Conservation (phyloP, 768 basidiomycete species). For the Suillus plorans region DNA sequence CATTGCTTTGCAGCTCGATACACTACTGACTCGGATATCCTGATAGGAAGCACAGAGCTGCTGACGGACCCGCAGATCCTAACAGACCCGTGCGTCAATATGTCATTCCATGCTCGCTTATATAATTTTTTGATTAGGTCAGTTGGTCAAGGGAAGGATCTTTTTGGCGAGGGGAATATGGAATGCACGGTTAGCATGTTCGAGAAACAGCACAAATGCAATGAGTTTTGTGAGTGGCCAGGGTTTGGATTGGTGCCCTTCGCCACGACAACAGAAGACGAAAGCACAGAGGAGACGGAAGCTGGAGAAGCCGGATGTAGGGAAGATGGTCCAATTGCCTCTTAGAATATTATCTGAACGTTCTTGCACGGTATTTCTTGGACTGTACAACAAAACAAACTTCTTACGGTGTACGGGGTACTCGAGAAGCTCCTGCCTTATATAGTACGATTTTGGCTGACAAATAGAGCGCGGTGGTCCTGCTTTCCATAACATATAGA, state of each 20-base stretch:
- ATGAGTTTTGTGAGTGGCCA: slow-evolving; percentile 3
- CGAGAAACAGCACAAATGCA: slow-evolving; percentile 4
- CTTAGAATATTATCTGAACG: too few relatives aligned
- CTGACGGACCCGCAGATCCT: slow-evolving; percentile 1
- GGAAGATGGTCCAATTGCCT: too few relatives aligned
- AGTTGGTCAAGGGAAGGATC: background rate
- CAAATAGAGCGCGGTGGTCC: too few relatives aligned
- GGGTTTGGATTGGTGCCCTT: slow-evolving; percentile 6
- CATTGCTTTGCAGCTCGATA: background rate
- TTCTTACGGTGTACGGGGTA: too few relatives aligned
- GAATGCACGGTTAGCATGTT: slow-evolving; percentile 7
- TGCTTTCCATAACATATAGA: too few relatives aligned
- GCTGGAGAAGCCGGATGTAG: too few relatives aligned
- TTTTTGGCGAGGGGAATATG: slow-evolving; percentile 11
- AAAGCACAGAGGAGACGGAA: too few relatives aligned
- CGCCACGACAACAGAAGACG: too few relatives aligned
- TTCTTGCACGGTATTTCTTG: too few relatives aligned
- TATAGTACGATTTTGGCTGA: too few relatives aligned
- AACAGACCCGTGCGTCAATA: background rate
- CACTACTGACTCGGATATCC: background rate
- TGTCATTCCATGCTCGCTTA: background rate
- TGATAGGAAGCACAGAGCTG: background rate
- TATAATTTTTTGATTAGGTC: background rate
- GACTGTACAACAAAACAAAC: too few relatives aligned
- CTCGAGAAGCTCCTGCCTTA: too few relatives aligned